These are phyloP conservation scores for Coemansia sp. DNA, from an alignment of 192 early-diverging fungal species.

Conservation along the genomic window DNA sequence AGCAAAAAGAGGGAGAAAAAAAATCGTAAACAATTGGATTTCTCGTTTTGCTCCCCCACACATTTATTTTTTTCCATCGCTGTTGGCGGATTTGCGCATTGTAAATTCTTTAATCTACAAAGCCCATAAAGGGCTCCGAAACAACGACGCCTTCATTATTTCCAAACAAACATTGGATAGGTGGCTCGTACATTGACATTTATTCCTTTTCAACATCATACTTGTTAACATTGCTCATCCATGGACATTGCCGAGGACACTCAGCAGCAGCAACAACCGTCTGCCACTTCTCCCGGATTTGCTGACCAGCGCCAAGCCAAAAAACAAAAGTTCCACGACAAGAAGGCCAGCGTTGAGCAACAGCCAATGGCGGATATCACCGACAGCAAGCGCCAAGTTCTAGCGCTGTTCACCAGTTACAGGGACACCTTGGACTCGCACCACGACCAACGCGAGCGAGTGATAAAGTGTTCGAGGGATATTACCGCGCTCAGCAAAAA, in stretches of 20 bases:
- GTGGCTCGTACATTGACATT: too few species aligned
- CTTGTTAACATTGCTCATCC: too few species aligned
- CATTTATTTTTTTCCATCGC: background rate
- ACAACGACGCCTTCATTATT: too few species aligned
- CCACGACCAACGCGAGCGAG: conserved; percentile 58
- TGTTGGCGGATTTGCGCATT: too few species aligned
- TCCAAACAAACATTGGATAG: too few species aligned
- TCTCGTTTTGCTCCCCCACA: background rate
- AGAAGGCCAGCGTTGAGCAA: background rate
- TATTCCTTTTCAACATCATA: too few species aligned
- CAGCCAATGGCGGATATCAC: background rate
- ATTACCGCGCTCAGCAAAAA: conserved; percentile 58
- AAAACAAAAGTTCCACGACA: conserved; percentile 14
- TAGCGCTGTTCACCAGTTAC: conserved; percentile 19
- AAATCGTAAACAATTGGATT: conserved; percentile 24
- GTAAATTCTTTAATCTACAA: conserved; percentile 7
- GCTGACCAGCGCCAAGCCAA: background rate
- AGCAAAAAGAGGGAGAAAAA: conserved; percentile 3
- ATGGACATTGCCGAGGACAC: background rate
- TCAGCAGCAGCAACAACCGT: background rate
- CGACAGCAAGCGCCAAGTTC: conserved; percentile 18
- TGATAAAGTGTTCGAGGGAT: conserved; percentile 58
- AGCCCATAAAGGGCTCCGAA: too few species aligned
- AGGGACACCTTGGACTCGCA: conserved; percentile 47
- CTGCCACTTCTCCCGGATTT: background rate